These are phyloP conservation scores for Podospora pseudoanserina DNA, from an alignment of 495 filamentous ascomycete species.

Conservation along the genomic window DNA sequence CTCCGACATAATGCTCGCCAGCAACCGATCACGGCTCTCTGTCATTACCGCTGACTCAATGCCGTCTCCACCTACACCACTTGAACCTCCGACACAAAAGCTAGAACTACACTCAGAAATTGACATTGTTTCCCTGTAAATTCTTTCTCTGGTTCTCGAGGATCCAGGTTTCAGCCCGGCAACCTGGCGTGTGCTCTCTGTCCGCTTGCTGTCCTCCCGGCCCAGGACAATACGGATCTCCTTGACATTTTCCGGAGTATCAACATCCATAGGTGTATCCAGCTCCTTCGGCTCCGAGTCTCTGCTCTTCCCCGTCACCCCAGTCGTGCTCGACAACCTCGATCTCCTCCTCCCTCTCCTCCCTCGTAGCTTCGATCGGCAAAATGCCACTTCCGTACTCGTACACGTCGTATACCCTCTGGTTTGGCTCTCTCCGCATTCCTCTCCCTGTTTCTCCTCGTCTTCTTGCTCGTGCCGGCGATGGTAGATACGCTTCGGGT, in stretches of 20 bases:
- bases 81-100: neutral
- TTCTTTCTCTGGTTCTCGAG: neutral
- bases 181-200: neutral
- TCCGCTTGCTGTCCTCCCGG: neutral
- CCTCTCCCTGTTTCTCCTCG: neutral
- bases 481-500: neutral
- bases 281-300: neutral
- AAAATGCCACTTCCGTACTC: neutral
- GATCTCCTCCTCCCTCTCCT: constrained; percentile 1
- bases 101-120: neutral
- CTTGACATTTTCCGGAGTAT: neutral
- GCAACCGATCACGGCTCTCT: neutral
- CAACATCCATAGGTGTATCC: neutral
- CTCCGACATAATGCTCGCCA: constrained; percentile 1
- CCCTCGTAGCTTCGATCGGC: neutral
- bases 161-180: neutral
- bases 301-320: neutral
- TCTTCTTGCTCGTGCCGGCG: constrained; percentile 1
- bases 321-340: neutral
- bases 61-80: neutral
- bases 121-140: neutral
- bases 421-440: neutral
- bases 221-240: neutral
- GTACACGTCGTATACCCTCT: neutral
- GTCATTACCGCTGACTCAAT: neutral